Evolutionary conservation across 2,329 filamentous ascomycete genomes (phyloP), one percentile per base, ranked within the genome.

Genomic region (Ascochyta viciae-villosae): DNA sequence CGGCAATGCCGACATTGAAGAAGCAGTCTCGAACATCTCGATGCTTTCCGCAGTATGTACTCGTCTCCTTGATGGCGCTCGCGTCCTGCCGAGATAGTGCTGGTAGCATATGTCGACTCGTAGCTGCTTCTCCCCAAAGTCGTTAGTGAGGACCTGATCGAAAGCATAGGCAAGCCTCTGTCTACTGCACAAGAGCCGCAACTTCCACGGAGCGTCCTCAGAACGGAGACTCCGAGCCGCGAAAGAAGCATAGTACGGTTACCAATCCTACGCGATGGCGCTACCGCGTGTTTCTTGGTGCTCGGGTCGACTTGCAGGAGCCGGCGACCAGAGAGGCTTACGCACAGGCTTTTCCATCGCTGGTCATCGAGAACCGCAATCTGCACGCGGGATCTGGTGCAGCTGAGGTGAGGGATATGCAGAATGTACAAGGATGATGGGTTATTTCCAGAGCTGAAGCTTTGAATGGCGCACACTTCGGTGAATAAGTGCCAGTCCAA

Each of bases 171-270:
- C 29, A 56, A 51, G 42, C 47, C 19, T 48, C 51, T 16, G 4
- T 51, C 45, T 51, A 23, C 37, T 42, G 37, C 38, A 9, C 10
- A 10, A 51, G 42, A 51, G 53, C 43, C 53, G 42, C 53, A 47
- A 19, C 26, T 24, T 42, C 23, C 26, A 43, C 29, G 33, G 47
- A 31, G 42, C 42, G 38, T 33, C 33, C 53, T 56, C 31, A 38
- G 24, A 34, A 42, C 47, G 43, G 47, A 26, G 42, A 47, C 47
- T 51, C 47, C 48, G 53, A 51, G 13, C 12, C 8, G 10, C 24
- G n/a, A 38, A 48, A 34, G 37, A 6, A 27, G 42, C 9, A 47
- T 47, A 51, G 53, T 16, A 47, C 53, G 42, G 53, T 41, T 50
- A 42, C 46, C 19, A 26, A 33, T 29, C 34, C 53, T 33, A 56